phyloP scores from a whole-genome alignment of 495 filamentous ascomycete genomes.

The Parathielavia appendiculata region DNA sequence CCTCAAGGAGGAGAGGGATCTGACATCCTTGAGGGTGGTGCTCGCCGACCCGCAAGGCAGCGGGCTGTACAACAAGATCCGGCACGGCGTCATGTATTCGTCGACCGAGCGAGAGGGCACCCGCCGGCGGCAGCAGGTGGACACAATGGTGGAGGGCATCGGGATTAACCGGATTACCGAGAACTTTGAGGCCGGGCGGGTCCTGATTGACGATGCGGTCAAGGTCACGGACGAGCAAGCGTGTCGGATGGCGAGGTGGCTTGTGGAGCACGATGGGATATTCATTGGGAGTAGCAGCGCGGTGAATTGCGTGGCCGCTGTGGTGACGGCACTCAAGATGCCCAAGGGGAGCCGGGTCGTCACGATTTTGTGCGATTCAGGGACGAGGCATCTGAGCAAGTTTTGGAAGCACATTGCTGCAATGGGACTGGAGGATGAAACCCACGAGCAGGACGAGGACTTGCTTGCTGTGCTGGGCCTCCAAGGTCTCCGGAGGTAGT shows the following conservation, averaged over 20 bases:
- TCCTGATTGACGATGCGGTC: constrained; percentile 83
- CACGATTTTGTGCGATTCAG: constrained; percentile 88
- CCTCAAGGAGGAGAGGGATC: constrained; percentile 57
- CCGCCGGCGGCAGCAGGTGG: constrained; percentile 79
- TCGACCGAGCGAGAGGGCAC: constrained; percentile 83
- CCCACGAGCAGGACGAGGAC: constrained; percentile 21
- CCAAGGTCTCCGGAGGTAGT: constrained; percentile 20
- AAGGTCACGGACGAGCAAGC: constrained; percentile 90
- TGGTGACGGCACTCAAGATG: constrained; percentile 67
- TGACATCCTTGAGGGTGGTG: constrained; percentile 59
- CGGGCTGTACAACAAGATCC: constrained; percentile 84
- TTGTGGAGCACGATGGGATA: constrained; percentile 93
- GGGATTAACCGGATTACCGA: constrained; percentile 87
- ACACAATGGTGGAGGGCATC: constrained; percentile 94
- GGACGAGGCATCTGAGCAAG: constrained; percentile 84
- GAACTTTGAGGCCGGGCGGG: constrained; percentile 83
- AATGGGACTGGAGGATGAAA: constrained; percentile 21
- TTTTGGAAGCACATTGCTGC: constrained; percentile 84
- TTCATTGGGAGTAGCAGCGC: constrained; percentile 92
- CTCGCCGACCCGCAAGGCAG: constrained; percentile 93
- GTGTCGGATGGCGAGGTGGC: constrained; percentile 84
- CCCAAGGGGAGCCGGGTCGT: constrained; percentile 69
- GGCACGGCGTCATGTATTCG: constrained; percentile 94
- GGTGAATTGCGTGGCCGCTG: constrained; percentile 92
- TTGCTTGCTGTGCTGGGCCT: constrained; percentile 37